phyloP scores from a whole-genome alignment of 2,329 filamentous ascomycete species.

The Beauveria brongniartii region DNA sequence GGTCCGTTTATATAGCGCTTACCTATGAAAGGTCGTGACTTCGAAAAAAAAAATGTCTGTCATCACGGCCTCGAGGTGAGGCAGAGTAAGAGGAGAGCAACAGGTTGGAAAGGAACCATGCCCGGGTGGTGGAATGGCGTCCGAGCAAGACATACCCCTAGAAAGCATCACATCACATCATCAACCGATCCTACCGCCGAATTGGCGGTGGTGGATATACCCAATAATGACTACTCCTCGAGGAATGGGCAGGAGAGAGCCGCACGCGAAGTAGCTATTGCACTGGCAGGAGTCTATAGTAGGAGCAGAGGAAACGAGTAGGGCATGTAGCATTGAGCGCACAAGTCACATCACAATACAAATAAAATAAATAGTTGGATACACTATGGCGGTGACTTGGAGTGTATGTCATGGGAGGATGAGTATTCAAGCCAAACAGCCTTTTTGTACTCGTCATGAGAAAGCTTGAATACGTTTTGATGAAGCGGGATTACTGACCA shows the following conservation, averaged over 20 bases:
- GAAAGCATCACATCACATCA: slow-evolving; percentile 9
- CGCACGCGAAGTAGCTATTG: neutral
- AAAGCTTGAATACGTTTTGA: no score
- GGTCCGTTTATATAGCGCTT: no score
- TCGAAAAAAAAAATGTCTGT: no score
- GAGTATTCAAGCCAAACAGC: neutral
- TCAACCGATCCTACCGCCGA: neutral
- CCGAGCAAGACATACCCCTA: neutral
- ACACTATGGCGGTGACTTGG: neutral
- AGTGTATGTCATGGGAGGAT: neutral
- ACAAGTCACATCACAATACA: slow-evolving; percentile 10
- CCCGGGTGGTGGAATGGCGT: neutral
- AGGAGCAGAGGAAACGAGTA: neutral
- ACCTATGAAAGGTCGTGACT: no score
- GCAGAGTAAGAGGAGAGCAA: neutral
- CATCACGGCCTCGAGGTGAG: slow-evolving; percentile 12
- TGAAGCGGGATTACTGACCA: no score
- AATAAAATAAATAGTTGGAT: slow-evolving; percentile 7
- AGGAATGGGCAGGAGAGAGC: neutral
- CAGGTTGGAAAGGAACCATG: neutral
- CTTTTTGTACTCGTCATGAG: no score
- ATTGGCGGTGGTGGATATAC: slow-evolving; percentile 8
- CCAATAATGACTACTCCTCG: slow-evolving; percentile 7
- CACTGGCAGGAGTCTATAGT: neutral
- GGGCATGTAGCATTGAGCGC: slow-evolving; percentile 11